Conservation (phyloP, 2,329 filamentous ascomycete genomes). For the Diaporthe helianthi region DNA sequence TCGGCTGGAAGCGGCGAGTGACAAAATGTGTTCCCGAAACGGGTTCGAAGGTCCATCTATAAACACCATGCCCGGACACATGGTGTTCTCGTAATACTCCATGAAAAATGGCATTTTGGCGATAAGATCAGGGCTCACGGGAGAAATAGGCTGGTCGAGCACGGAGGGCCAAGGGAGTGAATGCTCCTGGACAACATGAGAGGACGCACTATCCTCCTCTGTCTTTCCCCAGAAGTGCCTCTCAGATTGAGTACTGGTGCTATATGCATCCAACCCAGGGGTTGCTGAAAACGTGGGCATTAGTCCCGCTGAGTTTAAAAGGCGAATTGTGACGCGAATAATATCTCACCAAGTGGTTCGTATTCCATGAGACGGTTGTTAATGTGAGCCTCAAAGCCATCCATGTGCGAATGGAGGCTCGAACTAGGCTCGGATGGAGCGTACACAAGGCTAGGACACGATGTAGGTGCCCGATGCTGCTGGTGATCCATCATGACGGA, state of each 20-base stretch:
- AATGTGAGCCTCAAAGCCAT: conserved; percentile 63
- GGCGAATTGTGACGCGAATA: conserved; percentile 46
- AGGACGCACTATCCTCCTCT: conserved; percentile 54
- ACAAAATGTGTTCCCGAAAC: conserved; percentile 82
- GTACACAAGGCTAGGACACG: conserved; percentile 67
- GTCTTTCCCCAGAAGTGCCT: conserved; percentile 56
- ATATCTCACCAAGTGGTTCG: conserved; percentile 62
- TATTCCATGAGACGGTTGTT: conserved; percentile 62
- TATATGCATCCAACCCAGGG: conserved; percentile 60
- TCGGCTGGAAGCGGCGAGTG: conserved; percentile 77
- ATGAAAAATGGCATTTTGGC: conserved; percentile 87
- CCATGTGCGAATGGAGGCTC: conserved; percentile 65
- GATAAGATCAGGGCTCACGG: conserved; percentile 68
- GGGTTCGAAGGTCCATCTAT: conserved; percentile 88
- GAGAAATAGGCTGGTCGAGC: conserved; percentile 55
- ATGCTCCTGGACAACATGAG: conserved; percentile 49
- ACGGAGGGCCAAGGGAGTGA: conserved; percentile 57
- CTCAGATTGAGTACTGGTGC: conserved; percentile 57
- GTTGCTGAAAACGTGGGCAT: conserved; percentile 48
- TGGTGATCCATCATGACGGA: conserved; percentile 63
- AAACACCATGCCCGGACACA: conserved; percentile 90
- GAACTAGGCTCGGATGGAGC: conserved; percentile 67
- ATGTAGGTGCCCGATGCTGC: conserved; percentile 56
- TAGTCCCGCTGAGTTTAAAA: conserved; percentile 36
- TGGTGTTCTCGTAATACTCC: conserved; percentile 91